These are phyloP conservation scores for Lycium barbarum DNA, from an alignment of 257 asterid genomes.

Conservation along the genomic window DNA sequence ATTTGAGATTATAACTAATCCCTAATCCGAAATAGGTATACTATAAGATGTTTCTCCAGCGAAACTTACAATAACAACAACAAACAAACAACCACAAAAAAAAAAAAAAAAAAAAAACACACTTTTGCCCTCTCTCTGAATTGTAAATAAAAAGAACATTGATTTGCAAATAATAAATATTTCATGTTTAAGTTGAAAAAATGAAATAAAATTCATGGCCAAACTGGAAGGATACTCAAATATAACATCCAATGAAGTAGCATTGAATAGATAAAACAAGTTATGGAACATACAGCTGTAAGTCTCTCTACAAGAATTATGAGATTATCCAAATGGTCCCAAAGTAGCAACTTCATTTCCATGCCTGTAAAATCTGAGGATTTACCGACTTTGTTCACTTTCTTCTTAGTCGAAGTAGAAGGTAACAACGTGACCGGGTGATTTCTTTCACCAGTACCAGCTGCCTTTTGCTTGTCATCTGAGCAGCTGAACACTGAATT, in stretches of 20 bases:
- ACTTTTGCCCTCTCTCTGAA: too few species aligned
- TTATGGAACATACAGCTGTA: slow-evolving; percentile 61
- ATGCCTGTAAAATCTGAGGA: slow-evolving; percentile 49
- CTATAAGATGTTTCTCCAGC: background rate
- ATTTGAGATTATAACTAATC: slow-evolving; percentile 9
- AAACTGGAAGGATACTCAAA: background rate
- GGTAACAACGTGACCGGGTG: slow-evolving; percentile 45
- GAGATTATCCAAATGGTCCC: slow-evolving; percentile 72
- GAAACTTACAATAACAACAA: too few species aligned
- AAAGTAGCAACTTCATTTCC: slow-evolving; percentile 73
- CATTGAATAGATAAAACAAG: slow-evolving; percentile 29
- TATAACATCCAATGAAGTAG: slow-evolving; percentile 17
- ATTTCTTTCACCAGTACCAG: slow-evolving; percentile 41
- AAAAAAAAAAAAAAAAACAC: too few species aligned
- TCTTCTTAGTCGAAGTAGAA: slow-evolving; percentile 43
- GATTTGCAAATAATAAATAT: slow-evolving; percentile 19
- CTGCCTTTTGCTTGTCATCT: slow-evolving; percentile 53
- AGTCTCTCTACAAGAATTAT: slow-evolving; percentile 74
- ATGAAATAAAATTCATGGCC: slow-evolving; percentile 5
- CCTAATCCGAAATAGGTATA: background rate
- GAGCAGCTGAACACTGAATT: slow-evolving; percentile 47
- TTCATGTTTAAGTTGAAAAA: background rate
- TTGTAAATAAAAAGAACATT: background rate
- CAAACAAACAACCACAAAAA: too few species aligned
- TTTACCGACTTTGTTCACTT: slow-evolving; percentile 44